Evolutionary conservation across 495 filamentous ascomycete genomes (phyloP).

Genomic region (Emericellopsis terricola): DNA sequence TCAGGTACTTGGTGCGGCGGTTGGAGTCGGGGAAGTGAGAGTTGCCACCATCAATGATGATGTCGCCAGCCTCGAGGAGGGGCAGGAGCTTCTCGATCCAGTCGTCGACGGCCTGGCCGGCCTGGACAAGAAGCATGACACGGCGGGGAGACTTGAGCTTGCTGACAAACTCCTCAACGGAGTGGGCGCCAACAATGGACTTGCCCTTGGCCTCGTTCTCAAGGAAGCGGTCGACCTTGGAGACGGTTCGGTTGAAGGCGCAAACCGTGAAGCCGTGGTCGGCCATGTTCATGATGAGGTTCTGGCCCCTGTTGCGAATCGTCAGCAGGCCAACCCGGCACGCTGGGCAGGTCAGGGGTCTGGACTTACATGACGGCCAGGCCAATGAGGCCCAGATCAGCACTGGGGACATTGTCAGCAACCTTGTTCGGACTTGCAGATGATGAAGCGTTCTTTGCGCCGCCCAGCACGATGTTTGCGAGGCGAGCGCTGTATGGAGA

Average conservation of each 20-base stretch:
- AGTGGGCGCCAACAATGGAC: slow-evolving; percentile 83
- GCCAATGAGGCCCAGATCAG: slow-evolving; percentile 98
- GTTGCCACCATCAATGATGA: slow-evolving; percentile 99
- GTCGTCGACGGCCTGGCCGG: slow-evolving; percentile 91
- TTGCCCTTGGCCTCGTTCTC: slow-evolving; percentile 91
- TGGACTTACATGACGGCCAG: slow-evolving; percentile 79
- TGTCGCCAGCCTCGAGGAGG: slow-evolving; percentile 77
- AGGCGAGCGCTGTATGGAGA: slow-evolving; percentile 66
- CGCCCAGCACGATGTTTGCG: slow-evolving; percentile 65
- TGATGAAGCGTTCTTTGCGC: slow-evolving; percentile 23
- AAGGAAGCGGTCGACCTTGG: slow-evolving; percentile 94
- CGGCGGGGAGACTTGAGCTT: slow-evolving; percentile 94
- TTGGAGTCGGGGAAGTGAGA: slow-evolving; percentile 98
- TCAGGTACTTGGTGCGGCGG: slow-evolving; percentile 77
- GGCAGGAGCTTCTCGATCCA: slow-evolving; percentile 94
- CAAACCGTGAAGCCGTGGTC: slow-evolving; percentile 92
- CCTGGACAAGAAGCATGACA: slow-evolving; percentile 96
- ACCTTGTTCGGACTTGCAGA: slow-evolving; percentile 12
- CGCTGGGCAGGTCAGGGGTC: too few species aligned
- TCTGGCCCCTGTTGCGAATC: slow-evolving; percentile 45
- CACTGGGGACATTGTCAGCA: slow-evolving; percentile 35
- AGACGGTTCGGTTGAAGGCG: slow-evolving; percentile 93
- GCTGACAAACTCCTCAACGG: slow-evolving; percentile 77
- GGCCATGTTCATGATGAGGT: slow-evolving; percentile 96
- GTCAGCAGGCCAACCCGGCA: too few species aligned